These are phyloP conservation scores for Scenedesmus sp. DNA, from an alignment of 163 green algal species.

Conservation along the genomic window DNA sequence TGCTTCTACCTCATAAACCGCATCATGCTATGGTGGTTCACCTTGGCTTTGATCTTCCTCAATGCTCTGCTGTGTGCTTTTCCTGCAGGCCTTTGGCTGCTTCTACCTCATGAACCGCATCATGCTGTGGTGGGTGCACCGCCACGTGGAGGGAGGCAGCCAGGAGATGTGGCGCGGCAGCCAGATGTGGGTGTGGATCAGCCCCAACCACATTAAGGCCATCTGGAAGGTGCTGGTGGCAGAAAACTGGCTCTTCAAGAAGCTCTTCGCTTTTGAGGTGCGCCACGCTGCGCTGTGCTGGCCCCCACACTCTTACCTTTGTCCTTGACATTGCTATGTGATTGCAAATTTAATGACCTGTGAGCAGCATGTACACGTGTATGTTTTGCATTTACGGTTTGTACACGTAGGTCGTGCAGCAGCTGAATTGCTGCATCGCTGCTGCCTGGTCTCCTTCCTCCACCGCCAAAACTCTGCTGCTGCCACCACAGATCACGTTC, in stretches of 20 bases:
- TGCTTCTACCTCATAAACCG: slow-evolving; percentile 62
- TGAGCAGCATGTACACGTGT: no score
- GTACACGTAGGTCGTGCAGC: no score
- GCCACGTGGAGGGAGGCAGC: slow-evolving; percentile 43
- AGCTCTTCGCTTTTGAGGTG: slow-evolving; percentile 21
- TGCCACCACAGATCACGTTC: no score
- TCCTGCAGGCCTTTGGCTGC: slow-evolving; percentile 54
- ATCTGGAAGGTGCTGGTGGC: slow-evolving; percentile 66
- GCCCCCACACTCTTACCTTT: no score
- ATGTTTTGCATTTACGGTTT: no score
- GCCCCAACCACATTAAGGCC: slow-evolving; percentile 68
- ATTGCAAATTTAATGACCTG: no score
- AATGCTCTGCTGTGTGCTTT: neutral
- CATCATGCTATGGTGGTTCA: slow-evolving; percentile 50
- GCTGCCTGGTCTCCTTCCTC: no score
- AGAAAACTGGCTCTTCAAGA: slow-evolving; percentile 55
- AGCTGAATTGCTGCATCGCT: no score
- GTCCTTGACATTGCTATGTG: no score
- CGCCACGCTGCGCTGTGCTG: no score
- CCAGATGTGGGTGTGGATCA: slow-evolving; percentile 66
- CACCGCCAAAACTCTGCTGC: no score
- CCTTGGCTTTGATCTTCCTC: neutral
- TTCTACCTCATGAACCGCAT: slow-evolving; percentile 67
- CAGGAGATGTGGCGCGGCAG: slow-evolving; percentile 67
- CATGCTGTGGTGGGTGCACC: slow-evolving; percentile 60